Evolutionary conservation across 192 early-diverging fungal genomes (phyloP), one percentile per base, ranked within the genome.

Genomic region (Backusella luteola): DNA sequence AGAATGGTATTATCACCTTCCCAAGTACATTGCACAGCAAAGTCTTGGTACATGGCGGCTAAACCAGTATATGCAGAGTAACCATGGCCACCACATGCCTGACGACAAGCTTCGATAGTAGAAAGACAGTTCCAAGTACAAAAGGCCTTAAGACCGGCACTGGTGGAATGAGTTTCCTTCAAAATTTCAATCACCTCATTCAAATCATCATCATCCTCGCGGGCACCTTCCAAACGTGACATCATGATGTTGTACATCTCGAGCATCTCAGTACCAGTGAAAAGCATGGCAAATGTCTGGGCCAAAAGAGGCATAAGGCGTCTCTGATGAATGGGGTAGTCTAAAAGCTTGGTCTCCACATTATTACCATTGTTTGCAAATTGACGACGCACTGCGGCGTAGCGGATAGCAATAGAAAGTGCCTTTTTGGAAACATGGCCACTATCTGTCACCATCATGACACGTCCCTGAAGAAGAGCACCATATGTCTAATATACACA

Each of bases 301-400:
- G 96, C 94, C 71, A 97, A 85, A 69, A 97, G 85, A 9, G 96
- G 96, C 87, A 97, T 90, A 71, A 97, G 82, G 8, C 96, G 92
- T 87, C 95, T 88, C 83, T 97, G 96, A 84, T 97, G 96, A 59
- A 97, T 95, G 41, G 92, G 91, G 77, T 97, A 97, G 83, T 97
- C 96, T 59, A 97, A 84, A 73, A 97, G 85, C 84, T 96, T 96
- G 69, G 93, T 96, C 82, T 97, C 96, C 26, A 85, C 83, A 21
- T 90, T 83, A 21, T 87, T 87, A 15, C 88, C 82, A 35, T 84
- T 84, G 29, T 67, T 88, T 34, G 84, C 84, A 78, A 97, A 97
- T 84, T 97, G 96, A 44, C 96, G 91, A 79, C 96, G 93, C 63
- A 97, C 91, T 69, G 93, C 94, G 76, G 93, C 94, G 73, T 97